Percentiles rank a stretch among this genome's conserved stretches.
These are phyloP conservation scores for Pseudogymnoascus sp. DNA, from an alignment of 2,329 filamentous ascomycete genomes.

Conservation along the genomic window DNA sequence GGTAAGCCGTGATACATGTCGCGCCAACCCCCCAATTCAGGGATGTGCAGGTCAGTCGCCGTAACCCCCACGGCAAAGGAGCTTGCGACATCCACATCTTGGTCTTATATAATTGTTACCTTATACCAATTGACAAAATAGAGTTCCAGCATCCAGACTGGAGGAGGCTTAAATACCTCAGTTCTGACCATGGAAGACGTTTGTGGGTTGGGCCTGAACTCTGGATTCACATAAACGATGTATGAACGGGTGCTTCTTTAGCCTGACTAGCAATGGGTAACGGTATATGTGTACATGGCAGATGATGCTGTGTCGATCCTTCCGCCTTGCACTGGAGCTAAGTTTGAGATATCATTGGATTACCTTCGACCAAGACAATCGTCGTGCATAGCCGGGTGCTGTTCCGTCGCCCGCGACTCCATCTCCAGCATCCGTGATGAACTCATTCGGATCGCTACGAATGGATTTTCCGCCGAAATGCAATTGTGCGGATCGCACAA, in stretches of 20 bases:
- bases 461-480: not conserved
- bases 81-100: not conserved
- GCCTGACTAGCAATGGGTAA: not conserved
- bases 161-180: not conserved
- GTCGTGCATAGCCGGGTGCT: not conserved
- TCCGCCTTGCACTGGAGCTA: not conserved
- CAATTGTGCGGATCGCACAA: not conserved
- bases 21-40: not conserved
- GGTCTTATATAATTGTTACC: not conserved
- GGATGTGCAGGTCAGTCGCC: not conserved
- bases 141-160: not conserved
- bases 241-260: not conserved
- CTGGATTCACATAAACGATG: not conserved
- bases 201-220: not conserved
- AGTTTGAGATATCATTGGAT: not conserved
- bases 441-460: not conserved
- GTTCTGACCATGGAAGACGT: not conserved
- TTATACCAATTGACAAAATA: not conserved
- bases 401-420: not conserved
- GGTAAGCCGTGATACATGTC: not conserved
- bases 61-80: not conserved
- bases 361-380: not conserved
- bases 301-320: not conserved
- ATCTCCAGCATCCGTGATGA: not conserved
- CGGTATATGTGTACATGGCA: not conserved